Conservation (phyloP, 2,329 filamentous ascomycete species). For the Penicillium sclerotiorum region DNA sequence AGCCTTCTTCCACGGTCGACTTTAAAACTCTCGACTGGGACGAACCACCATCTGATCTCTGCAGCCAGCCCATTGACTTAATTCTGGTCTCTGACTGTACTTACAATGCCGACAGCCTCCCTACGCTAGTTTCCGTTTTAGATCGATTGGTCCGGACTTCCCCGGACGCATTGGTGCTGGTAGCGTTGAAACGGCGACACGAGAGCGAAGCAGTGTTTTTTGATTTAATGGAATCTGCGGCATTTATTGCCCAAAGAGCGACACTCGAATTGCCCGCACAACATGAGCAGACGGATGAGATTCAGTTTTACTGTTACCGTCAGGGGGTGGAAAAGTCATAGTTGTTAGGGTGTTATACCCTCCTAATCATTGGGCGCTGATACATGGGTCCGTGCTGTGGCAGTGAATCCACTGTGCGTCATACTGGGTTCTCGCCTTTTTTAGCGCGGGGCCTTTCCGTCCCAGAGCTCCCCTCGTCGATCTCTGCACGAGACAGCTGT, state of each 20-base stretch:
- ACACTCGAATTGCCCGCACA: constrained; percentile 41
- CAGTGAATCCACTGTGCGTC: constrained; percentile 1
- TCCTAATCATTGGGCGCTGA: too few species aligned
- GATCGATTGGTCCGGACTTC: constrained; percentile 50
- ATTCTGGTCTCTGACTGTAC: constrained; percentile 72
- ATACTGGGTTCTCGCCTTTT: constrained; percentile 1
- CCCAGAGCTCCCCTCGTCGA: not conserved
- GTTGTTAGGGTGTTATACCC: not conserved
- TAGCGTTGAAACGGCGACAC: constrained; percentile 70
- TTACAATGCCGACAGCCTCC: constrained; percentile 70
- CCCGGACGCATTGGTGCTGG: constrained; percentile 55
- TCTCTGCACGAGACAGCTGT: too few species aligned
- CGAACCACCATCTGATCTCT: constrained; percentile 50
- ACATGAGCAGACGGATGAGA: constrained; percentile 37
- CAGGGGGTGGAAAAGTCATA: not conserved
- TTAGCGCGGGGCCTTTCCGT: constrained; percentile 5
- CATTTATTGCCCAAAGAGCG: constrained; percentile 36
- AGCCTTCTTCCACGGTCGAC: constrained; percentile 45
- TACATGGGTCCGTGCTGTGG: constrained; percentile 1
- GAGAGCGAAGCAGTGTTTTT: constrained; percentile 69
- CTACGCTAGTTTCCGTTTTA: constrained; percentile 63
- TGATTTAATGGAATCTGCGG: constrained; percentile 55
- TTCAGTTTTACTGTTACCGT: constrained; percentile 43
- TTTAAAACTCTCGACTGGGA: constrained; percentile 67
- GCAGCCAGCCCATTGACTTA: constrained; percentile 53